Evolutionary conservation across 1,284 basidiomycete genomes (phyloP), one percentile per base, ranked within the genome.

Genomic region (Pseudozyma hubeiensis): DNA sequence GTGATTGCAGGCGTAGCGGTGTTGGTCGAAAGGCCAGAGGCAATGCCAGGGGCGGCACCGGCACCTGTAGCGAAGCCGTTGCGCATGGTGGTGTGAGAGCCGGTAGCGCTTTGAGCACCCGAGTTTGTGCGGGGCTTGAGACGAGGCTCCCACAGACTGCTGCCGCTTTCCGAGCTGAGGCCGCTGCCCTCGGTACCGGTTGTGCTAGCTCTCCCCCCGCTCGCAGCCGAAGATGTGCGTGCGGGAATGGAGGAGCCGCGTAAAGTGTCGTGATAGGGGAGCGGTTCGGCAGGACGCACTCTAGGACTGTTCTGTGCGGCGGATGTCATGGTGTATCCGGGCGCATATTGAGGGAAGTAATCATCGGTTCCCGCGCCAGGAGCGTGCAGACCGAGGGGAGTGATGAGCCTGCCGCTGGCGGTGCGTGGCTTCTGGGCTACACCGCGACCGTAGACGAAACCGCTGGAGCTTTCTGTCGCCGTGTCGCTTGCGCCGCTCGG

Each of bases 401-500:
- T 81, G 43, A 81, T 55, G 53, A 81, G 64, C 9, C 79, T 64
- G n/a, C 79, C 79, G 39, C 78, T 79, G 24, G 62, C 64, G 16
- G 79, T 73, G 31, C 79, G 60, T 46, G 71, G 72, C 68, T 81
- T 77, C 39, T 74, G 67, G 11, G 53, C 58, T 11, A 52, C 48
- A 5, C 46, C 44, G 11, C 68, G 64, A 46, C 44, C 59, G 37
- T 78, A 76, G 24, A 68, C 41, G 55, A 78, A 68, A 34, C 72
- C 72, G 31, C 52, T 67, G 31, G 76, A 78, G 64, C 78, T 78
- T 45, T 79, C 78, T 7, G 77, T 79, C n/a, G 69, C 69, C 10
- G 77, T 80, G 43, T 78, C 78, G 57, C 78, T 80, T 8, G 78
- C 78, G n/a, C 79, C 79, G 39, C 77, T 79, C 13, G 79, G 79